phyloP scores from a whole-genome alignment of 257 asterid species.

The Scutellaria baicalensis region DNA sequence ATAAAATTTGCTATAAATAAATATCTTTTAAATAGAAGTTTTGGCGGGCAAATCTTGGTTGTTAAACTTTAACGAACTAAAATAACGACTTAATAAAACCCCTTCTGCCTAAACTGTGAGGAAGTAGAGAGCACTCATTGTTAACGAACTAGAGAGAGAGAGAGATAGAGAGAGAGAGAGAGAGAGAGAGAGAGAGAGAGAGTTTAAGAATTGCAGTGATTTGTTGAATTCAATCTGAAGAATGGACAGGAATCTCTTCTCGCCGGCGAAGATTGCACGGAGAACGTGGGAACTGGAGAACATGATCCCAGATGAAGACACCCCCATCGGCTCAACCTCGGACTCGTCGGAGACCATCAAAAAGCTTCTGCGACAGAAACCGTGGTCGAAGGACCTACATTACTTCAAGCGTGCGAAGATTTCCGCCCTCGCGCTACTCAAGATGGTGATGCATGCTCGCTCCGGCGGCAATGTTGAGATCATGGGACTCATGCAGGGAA shows the following conservation, averaged over 20 bases:
- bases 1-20: too few species aligned
- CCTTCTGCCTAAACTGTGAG: too few species aligned
- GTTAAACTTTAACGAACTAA: too few species aligned
- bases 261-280: slow-evolving; percentile 56
- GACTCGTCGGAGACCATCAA: slow-evolving; percentile 71
- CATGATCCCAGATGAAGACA: slow-evolving; percentile 24
- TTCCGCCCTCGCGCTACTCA: slow-evolving; percentile 92
- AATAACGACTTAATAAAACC: too few species aligned
- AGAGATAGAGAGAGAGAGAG: too few species aligned
- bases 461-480: slow-evolving; percentile 98
- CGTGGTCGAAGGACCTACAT: slow-evolving; percentile 90
- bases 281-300: slow-evolving; percentile 79
- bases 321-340: slow-evolving; percentile 34
- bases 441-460: slow-evolving; percentile 99
- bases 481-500: slow-evolving; percentile 99
- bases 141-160: too few species aligned
- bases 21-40: too few species aligned
- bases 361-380: slow-evolving; percentile 79
- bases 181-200: too few species aligned
- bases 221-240: not conserved
- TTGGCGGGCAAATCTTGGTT: too few species aligned
- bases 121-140: too few species aligned
- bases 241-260: slow-evolving; percentile 45
- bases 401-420: slow-evolving; percentile 93
- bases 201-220: too few species aligned